phyloP scores from a whole-genome alignment of 352 stramenopile species.

The Lagenidium sp. region DNA sequence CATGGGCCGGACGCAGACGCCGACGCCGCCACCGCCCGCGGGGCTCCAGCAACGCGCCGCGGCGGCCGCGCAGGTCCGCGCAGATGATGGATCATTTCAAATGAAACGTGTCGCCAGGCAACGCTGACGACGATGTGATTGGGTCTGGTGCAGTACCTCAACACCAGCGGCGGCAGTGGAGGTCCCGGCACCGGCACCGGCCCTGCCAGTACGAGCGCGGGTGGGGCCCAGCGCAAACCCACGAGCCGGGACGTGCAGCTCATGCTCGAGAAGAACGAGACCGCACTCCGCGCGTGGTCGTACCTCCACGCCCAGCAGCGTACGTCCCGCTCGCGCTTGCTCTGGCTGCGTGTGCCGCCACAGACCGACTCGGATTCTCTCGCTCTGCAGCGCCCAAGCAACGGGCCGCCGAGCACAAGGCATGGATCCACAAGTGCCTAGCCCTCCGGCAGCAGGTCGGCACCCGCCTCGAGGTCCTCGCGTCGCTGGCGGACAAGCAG shows the following conservation, averaged over 20 bases:
- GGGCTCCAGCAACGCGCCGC: conserved; percentile 54
- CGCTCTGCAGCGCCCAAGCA: conserved; percentile 47
- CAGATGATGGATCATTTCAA: background rate
- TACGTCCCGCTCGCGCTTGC: no score
- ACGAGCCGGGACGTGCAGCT: conserved; percentile 59
- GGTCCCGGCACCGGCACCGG: no score
- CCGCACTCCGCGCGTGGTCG: conserved; percentile 62
- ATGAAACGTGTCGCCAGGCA: no score
- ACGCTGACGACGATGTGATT: no score
- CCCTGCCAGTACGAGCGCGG: no score
- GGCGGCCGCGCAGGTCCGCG: conserved; percentile 35
- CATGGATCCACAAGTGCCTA: conserved; percentile 62
- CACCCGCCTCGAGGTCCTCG: conserved; percentile 56
- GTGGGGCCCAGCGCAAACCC: conserved; percentile 42
- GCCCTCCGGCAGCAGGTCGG: conserved; percentile 62
- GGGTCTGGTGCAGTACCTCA: conserved; percentile 8
- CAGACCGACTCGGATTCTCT: background rate
- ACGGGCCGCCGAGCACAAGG: conserved; percentile 46
- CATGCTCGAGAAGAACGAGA: conserved; percentile 85
- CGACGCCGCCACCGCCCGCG: background rate
- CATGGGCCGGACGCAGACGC: background rate
- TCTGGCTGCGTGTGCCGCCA: no score
- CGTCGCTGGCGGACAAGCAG: conserved; percentile 73
- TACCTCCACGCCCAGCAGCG: conserved; percentile 64
- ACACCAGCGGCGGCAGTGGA: no score